These are phyloP conservation scores for Morella rubra DNA, from an alignment of 306 rosid genomes.

Conservation along the genomic window DNA sequence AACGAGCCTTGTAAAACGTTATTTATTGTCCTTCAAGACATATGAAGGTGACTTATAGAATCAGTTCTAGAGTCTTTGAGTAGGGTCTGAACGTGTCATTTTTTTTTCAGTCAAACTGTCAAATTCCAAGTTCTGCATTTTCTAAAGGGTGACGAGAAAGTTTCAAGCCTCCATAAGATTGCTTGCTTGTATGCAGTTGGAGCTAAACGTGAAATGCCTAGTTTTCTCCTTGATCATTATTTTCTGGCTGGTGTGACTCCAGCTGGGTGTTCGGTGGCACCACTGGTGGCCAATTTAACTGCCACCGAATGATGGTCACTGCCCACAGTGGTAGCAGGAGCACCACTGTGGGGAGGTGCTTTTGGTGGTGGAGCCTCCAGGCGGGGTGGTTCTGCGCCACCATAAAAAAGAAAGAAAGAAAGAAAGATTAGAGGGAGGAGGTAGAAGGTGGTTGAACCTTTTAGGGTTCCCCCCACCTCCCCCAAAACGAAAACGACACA, in stretches of 20 bases:
- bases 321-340: too few species aligned
- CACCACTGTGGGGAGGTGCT: too few species aligned
- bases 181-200: neutral
- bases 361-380: too few species aligned
- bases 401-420: too few species aligned
- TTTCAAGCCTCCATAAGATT: neutral
- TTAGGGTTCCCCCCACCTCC: too few species aligned
- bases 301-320: too few species aligned
- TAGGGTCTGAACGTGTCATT: neutral
- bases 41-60: neutral
- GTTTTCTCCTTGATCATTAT: neutral
- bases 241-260: neutral
- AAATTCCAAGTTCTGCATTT: neutral
- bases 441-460: too few species aligned
- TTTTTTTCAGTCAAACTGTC: neutral
- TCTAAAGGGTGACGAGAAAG: neutral
- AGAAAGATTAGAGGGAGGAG: too few species aligned
- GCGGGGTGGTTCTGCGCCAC: too few species aligned
- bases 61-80: neutral
- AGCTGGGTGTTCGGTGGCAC: too few species aligned
- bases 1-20: neutral
- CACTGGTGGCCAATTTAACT: too few species aligned
- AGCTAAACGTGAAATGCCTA: neutral
- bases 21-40: neutral
- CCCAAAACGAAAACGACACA: too few species aligned